phyloP scores from a whole-genome alignment of 768 basidiomycete species.

The Lanmaoa pseudosensibilis region DNA sequence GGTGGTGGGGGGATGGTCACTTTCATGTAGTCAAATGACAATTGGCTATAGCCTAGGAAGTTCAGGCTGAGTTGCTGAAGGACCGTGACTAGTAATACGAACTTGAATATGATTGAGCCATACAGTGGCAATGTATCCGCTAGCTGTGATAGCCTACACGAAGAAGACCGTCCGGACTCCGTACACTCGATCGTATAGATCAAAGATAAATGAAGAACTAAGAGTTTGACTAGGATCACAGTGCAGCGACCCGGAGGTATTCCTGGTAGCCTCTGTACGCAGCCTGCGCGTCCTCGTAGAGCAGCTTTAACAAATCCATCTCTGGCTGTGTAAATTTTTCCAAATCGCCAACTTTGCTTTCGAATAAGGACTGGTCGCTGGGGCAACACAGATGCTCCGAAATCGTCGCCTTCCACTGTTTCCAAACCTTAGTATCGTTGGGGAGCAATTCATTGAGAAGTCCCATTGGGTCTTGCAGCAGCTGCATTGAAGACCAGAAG shows the following conservation, averaged over 20 bases:
- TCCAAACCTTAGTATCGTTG: conserved; percentile 25
- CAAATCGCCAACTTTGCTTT: neutral
- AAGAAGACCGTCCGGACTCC: neutral
- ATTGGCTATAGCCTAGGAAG: too few species aligned
- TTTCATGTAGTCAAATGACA: too few species aligned
- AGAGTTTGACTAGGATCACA: conserved; percentile 4
- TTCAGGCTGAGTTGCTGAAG: too few species aligned
- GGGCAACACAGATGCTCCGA: neutral
- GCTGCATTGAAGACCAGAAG: conserved; percentile 18
- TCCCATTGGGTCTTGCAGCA: neutral
- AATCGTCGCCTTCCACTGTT: conserved; percentile 18
- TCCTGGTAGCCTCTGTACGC: conserved; percentile 14
- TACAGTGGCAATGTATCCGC: too few species aligned
- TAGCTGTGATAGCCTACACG: too few species aligned
- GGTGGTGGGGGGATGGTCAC: too few species aligned
- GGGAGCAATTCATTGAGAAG: conserved; percentile 18
- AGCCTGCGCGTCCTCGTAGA: conserved; percentile 13
- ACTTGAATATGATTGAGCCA: too few species aligned
- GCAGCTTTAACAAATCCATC: conserved; percentile 4
- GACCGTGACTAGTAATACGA: too few species aligned
- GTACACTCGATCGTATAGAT: neutral
- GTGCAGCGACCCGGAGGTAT: neutral
- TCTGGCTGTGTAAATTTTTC: conserved; percentile 10
- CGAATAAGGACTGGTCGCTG: neutral
- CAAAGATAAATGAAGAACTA: too few species aligned